Percentiles rank a stretch among this genome's conserved stretches.
Conservation (phyloP, 2,329 filamentous ascomycete species). For the Talaromyces rugulosus region DNA sequence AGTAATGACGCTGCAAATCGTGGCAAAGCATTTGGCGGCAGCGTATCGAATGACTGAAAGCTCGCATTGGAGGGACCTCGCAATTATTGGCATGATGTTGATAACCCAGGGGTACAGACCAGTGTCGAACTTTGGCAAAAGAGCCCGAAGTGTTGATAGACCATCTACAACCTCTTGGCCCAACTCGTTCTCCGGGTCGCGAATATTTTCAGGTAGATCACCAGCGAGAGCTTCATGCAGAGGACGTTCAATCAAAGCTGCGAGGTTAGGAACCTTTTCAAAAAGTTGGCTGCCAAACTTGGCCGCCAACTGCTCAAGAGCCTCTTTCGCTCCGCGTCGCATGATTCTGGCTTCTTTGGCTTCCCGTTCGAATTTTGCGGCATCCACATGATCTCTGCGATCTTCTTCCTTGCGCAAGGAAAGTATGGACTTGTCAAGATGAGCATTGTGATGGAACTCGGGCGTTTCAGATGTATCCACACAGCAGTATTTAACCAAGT, state of each 20-base stretch:
- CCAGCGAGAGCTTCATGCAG: constrained; percentile 69
- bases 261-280: constrained; percentile 77
- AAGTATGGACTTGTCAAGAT: constrained; percentile 74
- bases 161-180: constrained; percentile 94
- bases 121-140: constrained; percentile 82
- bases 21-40: constrained; percentile 94
- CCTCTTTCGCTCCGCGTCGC: constrained; percentile 87
- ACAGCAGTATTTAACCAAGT: constrained; percentile 95
- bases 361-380: constrained; percentile 83
- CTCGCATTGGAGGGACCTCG: constrained; percentile 80
- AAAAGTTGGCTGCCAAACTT: constrained; percentile 76
- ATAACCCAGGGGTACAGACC: constrained; percentile 76
- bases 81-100: constrained; percentile 76
- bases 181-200: constrained; percentile 66
- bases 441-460: constrained; percentile 80
- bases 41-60: constrained; percentile 93
- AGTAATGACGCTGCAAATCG: constrained; percentile 92
- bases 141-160: constrained; percentile 83
- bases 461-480: constrained; percentile 97
- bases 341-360: constrained; percentile 86
- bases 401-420: constrained; percentile 98
- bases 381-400: constrained; percentile 84
- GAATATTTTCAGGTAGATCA: constrained; percentile 68
- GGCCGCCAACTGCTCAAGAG: constrained; percentile 77
- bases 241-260: constrained; percentile 74